phyloP scores from a whole-genome alignment of 805 yeast genomes.

The Scheffersomyces coipomensis region DNA sequence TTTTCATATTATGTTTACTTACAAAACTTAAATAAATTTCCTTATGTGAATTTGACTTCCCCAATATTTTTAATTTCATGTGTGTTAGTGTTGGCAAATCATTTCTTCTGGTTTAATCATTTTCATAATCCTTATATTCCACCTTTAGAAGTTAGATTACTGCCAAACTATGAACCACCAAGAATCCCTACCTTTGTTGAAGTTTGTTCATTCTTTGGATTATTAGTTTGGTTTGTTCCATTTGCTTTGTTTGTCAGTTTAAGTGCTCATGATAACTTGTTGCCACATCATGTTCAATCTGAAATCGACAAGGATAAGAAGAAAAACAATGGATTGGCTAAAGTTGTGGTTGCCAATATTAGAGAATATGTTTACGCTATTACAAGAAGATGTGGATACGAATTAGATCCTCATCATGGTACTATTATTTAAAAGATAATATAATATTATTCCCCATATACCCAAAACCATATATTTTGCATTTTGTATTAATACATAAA shows the following conservation, averaged over 20 bases:
- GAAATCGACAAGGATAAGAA: slow-evolving; percentile 23
- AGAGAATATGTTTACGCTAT: slow-evolving; percentile 47
- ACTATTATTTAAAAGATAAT: slow-evolving; percentile 18
- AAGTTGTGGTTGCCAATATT: slow-evolving; percentile 55
- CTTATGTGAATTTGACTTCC: slow-evolving; percentile 73
- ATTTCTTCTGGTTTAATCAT: slow-evolving; percentile 85
- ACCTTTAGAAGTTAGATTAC: slow-evolving; percentile 58
- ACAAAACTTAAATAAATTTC: slow-evolving; percentile 79
- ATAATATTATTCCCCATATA: too few species aligned
- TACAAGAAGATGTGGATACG: slow-evolving; percentile 62
- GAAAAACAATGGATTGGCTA: slow-evolving; percentile 59
- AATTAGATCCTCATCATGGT: slow-evolving; percentile 57
- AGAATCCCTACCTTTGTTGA: slow-evolving; percentile 81
- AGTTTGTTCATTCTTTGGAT: slow-evolving; percentile 92
- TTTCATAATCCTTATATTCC: slow-evolving; percentile 75
- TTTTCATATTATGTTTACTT: slow-evolving; percentile 69
- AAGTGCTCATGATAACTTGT: slow-evolving; percentile 85
- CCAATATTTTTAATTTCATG: slow-evolving; percentile 72
- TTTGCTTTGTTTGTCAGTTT: slow-evolving; percentile 87
- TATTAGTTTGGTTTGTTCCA: slow-evolving; percentile 92
- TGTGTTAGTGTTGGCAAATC: slow-evolving; percentile 71
- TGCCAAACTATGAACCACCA: slow-evolving; percentile 59
- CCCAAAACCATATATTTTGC: too few species aligned
- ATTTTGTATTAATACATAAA: too few species aligned
- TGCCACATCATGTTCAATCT: slow-evolving; percentile 56